Conservation (phyloP, 306 rosid genomes). For the Cucumis melo region DNA sequence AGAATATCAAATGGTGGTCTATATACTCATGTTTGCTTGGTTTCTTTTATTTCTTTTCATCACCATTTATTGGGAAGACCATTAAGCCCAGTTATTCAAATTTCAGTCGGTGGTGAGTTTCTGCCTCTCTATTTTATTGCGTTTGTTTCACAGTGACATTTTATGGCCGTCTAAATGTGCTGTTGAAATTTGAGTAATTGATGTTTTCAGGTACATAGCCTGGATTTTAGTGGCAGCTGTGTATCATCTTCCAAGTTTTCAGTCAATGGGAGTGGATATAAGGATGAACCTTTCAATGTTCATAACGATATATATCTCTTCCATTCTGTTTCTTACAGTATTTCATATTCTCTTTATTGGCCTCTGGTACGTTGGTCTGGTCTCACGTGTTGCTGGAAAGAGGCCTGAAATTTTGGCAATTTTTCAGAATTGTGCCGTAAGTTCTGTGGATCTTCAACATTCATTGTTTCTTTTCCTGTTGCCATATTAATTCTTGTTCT, state of each 20-base stretch:
- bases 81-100: constrained; percentile 95
- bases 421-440: constrained; percentile 87
- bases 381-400: constrained; percentile 96
- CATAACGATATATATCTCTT: constrained; percentile 71
- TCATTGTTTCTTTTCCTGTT: neutral
- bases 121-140: neutral
- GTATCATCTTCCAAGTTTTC: constrained; percentile 96
- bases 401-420: constrained; percentile 75
- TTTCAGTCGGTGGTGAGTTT: constrained; percentile 93
- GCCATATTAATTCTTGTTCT: neutral
- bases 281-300: constrained; percentile 88
- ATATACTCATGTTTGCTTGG: constrained; percentile 81
- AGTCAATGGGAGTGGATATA: constrained; percentile 95
- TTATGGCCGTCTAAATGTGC: neutral
- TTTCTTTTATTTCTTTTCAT: constrained; percentile 94
- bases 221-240: constrained; percentile 96
- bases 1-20: constrained; percentile 94
- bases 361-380: constrained; percentile 91
- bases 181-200: constrained; percentile 14
- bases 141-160: constrained; percentile 2
- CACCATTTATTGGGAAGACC: constrained; percentile 94
- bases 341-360: constrained; percentile 80
- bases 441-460: constrained; percentile 22
- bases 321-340: constrained; percentile 71
- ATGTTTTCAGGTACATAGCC: constrained; percentile 59